Conservation (phyloP, 805 yeast genomes). For the Pichia rugopelliculosa region DNA sequence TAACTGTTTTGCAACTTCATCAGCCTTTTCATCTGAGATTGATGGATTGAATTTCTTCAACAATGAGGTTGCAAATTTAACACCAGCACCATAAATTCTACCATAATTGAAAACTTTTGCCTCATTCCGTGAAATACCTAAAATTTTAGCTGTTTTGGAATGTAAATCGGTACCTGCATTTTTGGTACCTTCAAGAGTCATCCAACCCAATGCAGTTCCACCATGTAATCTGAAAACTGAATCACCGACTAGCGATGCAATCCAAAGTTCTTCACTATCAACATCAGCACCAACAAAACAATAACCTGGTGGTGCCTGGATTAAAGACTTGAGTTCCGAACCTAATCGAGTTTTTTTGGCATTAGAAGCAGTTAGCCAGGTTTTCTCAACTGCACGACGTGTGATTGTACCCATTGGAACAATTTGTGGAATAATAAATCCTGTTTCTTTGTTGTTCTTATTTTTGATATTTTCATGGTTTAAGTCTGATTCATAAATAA, state of each 20-base stretch:
- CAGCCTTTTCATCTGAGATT: slow-evolving; percentile 61
- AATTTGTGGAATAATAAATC: slow-evolving; percentile 76
- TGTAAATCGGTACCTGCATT: slow-evolving; percentile 89
- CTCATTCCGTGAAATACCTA: slow-evolving; percentile 84
- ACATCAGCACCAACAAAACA: slow-evolving; percentile 97
- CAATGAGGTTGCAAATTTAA: slow-evolving; percentile 77
- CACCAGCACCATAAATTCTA: slow-evolving; percentile 96
- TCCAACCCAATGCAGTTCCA: slow-evolving; percentile 97
- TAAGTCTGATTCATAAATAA: slow-evolving; percentile 40
- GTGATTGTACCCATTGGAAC: slow-evolving; percentile 96
- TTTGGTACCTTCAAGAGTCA: slow-evolving; percentile 96
- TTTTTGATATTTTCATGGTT: background rate
- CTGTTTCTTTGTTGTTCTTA: slow-evolving; percentile 30
- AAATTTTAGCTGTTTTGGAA: slow-evolving; percentile 82
- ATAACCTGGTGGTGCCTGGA: slow-evolving; percentile 84
- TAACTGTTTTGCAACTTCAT: slow-evolving; percentile 51
- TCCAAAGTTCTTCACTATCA: slow-evolving; percentile 97
- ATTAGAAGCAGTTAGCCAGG: slow-evolving; percentile 97
- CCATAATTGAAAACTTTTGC: slow-evolving; percentile 97
- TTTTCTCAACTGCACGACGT: slow-evolving; percentile 90
- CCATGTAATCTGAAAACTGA: slow-evolving; percentile 86
- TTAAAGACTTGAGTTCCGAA: slow-evolving; percentile 82
- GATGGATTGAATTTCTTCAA: slow-evolving; percentile 76
- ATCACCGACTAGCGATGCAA: slow-evolving; percentile 92
- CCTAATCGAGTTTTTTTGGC: slow-evolving; percentile 83